Evolutionary conservation across 768 basidiomycete species (phyloP).

Genomic region (Russula sp.): DNA sequence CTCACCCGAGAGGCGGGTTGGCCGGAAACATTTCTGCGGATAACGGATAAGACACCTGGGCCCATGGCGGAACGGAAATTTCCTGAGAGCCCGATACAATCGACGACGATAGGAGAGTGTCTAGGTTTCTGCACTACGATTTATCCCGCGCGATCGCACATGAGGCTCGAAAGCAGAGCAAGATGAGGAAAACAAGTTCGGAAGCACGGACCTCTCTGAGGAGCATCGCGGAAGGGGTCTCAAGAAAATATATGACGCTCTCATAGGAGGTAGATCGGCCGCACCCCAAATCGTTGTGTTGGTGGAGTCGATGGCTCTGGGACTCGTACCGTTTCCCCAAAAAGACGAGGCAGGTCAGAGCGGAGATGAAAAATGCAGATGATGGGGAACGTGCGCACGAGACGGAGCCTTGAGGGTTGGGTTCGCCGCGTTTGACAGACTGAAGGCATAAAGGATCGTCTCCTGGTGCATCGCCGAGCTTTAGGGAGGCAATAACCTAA

Average conservation of each 20-base stretch:
- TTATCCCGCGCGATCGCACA: constrained; percentile 9
- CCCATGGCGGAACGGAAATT: background rate
- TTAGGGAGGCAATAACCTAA: background rate
- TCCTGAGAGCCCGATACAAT: constrained; percentile 1
- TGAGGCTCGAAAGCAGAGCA: constrained; percentile 1
- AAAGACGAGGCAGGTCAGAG: background rate
- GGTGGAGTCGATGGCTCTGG: constrained; percentile 7
- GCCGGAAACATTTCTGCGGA: background rate
- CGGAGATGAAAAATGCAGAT: constrained; percentile 18
- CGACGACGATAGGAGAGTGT: background rate
- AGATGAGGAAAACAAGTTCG: constrained; percentile 9
- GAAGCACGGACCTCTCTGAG: constrained; percentile 4
- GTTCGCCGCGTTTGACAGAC: constrained; percentile 1
- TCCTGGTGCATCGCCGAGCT: background rate
- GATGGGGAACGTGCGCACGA: constrained; percentile 4
- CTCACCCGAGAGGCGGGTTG: background rate
- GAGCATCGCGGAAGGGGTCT: background rate
- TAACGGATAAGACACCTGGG: background rate
- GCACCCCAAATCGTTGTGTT: background rate
- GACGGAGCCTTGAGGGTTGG: constrained; percentile 18
- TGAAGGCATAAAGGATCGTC: background rate
- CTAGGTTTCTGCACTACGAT: background rate
- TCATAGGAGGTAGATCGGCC: constrained; percentile 1
- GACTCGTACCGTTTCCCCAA: constrained; percentile 4
- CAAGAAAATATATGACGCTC: background rate